A percentile compares a stretch with the other conserved stretches of the same genome.
phyloP scores from a whole-genome alignment of 2,329 filamentous ascomycete genomes.

The Berkeleyomyces basicola region DNA sequence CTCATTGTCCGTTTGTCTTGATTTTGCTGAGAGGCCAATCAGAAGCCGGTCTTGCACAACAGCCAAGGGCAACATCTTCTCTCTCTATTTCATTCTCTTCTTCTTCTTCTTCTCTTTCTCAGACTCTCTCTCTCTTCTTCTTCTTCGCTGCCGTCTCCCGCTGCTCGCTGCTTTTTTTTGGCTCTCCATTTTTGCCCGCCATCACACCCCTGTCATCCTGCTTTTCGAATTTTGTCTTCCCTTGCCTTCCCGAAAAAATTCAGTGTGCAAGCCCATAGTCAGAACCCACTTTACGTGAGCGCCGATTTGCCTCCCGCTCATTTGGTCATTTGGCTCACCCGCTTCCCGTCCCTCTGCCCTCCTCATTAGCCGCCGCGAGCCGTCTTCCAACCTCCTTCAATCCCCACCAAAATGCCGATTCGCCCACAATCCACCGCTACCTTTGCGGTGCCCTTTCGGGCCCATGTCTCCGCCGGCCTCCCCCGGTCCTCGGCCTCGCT shows the following conservation, averaged over 20 bases:
- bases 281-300: neutral
- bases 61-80: neutral
- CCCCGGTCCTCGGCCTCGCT: conserved; percentile 3
- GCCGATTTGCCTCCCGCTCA: conserved; percentile 4
- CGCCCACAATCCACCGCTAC: conserved; percentile 9
- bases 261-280: neutral
- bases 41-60: too few species aligned
- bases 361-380: neutral
- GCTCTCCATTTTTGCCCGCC: neutral
- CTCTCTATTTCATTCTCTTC: neutral
- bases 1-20: conserved; percentile 1
- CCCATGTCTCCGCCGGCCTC: conserved; percentile 3
- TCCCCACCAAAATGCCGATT: conserved; percentile 5
- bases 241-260: conserved; percentile 5
- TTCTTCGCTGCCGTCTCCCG: neutral
- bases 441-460: conserved; percentile 5
- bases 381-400: neutral
- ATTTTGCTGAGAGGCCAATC: neutral
- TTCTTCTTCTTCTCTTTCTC: neutral
- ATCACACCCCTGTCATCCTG: neutral
- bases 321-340: conserved; percentile 3
- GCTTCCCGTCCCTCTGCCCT: conserved; percentile 3
- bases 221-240: neutral
- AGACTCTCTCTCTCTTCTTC: neutral
- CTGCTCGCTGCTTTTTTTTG: neutral